These are phyloP conservation scores for Heliamphora pulchella DNA, from an alignment of 179 eudicot species.

Conservation along the genomic window DNA sequence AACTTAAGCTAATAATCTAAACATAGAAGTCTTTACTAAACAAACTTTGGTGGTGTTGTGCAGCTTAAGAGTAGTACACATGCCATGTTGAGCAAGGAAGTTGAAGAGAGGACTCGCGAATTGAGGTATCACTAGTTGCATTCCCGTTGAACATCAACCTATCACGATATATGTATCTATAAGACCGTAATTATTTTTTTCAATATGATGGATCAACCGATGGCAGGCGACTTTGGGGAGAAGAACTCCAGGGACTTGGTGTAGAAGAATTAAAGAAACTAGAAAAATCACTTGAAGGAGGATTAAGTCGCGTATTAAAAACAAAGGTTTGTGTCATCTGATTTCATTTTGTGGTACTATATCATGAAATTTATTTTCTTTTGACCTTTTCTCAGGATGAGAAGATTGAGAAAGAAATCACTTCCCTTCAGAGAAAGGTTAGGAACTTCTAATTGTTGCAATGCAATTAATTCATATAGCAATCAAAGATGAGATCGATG, in stretches of 20 bases:
- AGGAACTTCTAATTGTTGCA: background rate
- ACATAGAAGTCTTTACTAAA: too few species aligned
- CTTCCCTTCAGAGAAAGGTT: conserved; percentile 43
- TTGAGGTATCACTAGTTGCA: conserved; percentile 21
- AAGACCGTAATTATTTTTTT: background rate
- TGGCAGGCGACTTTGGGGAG: conserved; percentile 46
- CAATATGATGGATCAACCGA: background rate
- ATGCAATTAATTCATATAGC: background rate
- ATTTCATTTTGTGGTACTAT: background rate
- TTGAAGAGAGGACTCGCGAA: conserved; percentile 24
- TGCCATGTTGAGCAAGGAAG: conserved; percentile 21
- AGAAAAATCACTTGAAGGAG: conserved; percentile 41
- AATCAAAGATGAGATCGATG: background rate
- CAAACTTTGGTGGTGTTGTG: background rate
- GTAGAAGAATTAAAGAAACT: conserved; percentile 40
- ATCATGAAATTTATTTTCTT: background rate
- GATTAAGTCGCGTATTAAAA: conserved; percentile 33
- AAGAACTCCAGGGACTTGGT: conserved; percentile 45
- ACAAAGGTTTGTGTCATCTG: conserved; percentile 37
- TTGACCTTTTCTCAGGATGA: conserved; percentile 31
- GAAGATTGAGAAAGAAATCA: conserved; percentile 28
- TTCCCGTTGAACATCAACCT: background rate
- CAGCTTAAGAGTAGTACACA: conserved; percentile 18
- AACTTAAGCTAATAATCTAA: too few species aligned
- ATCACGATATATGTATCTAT: background rate